Evolutionary conservation across 495 filamentous ascomycete species (phyloP), one percentile per base, ranked within the genome.

Genomic region (Aspergillus affinis): DNA sequence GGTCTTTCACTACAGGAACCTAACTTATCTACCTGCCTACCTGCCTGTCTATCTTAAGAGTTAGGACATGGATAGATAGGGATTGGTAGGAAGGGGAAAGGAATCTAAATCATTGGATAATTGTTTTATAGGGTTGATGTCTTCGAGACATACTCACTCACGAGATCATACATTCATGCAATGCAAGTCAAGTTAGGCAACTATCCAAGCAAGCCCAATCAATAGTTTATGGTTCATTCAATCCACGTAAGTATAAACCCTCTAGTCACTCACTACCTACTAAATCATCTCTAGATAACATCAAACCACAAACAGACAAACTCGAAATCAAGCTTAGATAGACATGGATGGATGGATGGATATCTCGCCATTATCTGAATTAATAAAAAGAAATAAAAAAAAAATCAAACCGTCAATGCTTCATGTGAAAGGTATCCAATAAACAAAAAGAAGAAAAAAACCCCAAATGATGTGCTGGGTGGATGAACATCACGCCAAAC

Each of bases 341-440:
- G 36, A 41, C 36, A 41, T 4, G 6, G 29, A 32, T 32, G 23
- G 23, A 26, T 6, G 30, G 20, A 46, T 45, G 19, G 27, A 32
- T 13, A 48, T 48, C 20, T 21, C 26, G 49, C 29, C 55, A 51
- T 51, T 51, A 58, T 36, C 47, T 48, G 21, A 48, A 56, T 56
- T 56, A 48, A 55, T 13, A 29, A 45, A 55, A 55, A 47, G 26
- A n/a, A 47, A 57, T 27, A 3, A 29, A 45, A 55, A 55, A 47
- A 4, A 29, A 58, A 58, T 41, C 55, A 47, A 58, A 50, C 44
- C 19, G 47, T 53, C 32, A 54, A 53, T 44, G 44, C 41, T 20
- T 58, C 59, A 57, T 61, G 50, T 48, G 36, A 57, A 61, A 63
- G 61, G 61, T 63, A 63, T 63, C 61, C 55, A 54, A 52, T 23